Evolutionary conservation across 371 early-diverging fungal genomes (phyloP), one percentile per base, ranked within the genome.

Genomic region (Vittaforma corneae): DNA sequence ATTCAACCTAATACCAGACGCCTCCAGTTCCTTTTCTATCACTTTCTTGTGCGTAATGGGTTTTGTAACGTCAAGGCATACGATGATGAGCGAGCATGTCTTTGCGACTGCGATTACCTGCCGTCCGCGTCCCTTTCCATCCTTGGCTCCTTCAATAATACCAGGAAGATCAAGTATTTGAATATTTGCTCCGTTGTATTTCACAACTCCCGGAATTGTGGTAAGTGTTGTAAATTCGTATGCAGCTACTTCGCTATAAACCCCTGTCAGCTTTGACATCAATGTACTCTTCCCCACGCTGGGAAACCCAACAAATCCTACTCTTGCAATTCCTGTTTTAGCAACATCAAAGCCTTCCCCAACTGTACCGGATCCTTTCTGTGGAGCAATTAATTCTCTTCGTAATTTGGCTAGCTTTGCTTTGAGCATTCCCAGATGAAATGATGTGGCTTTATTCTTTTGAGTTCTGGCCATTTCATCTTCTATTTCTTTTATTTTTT

Each of bases 181-280:
- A 63, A 98, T 92, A 54, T 86, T 86, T 6, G 97, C 95, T 38
- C 96, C 97, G 57, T 93, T 88, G 80, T 96, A 89, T 55, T 88
- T 84, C 68, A 97, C 88, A 76, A 92, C 90, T 50, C 98, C 97
- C 48, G 76, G 72, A 22, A 77, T 68, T 11, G 77, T 71, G 2
- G 93, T 93, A 73, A 97, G 82, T 0, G 97, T 98, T 2, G 99
- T 98, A 80, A 98, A 97, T 79, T 97, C 97, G 71, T 96, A 93
- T 40, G 84, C 86, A 52, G 83, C 84, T 51, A 89, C 91, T 71
- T 88, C 91, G 2, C 91, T 90, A 68, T 88, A 86, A 0, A 92
- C 90, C 37, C 88, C 86, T 16, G 99, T 98, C 30, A 92, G 75
- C 77, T 90, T 92, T 71, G 85, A 86, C 52, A 97, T 82, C 46